Base-by-base conservation (phyloP, 768 basidiomycete genomes). In the Phallus indusiatus region DNA sequence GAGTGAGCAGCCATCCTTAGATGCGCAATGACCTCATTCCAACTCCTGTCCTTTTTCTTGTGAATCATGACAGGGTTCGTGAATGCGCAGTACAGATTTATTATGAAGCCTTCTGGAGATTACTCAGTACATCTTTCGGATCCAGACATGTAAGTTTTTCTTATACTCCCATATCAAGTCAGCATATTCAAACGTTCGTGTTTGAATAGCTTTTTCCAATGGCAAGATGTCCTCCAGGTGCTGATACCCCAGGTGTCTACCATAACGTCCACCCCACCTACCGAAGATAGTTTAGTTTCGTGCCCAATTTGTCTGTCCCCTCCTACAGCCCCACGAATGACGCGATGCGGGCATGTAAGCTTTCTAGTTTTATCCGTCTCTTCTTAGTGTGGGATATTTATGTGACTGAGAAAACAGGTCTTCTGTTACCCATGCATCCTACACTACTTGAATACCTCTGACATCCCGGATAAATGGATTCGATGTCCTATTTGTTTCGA, bases 401-500 rank as follows among this genome's bases (percentile, higher is more conserved):
- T 28, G 28, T 28, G 28, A 28, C 7, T 28, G 28, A 28, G 7
- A 28, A 33, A 48, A 16, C 64, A 95, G 93, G 85, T 96, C 47
- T 98, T 85, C 73, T 98, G 95, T 71, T 94, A 86, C 70, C 88
- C 93, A 17, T 97, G 94, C 73, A 90, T 95, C 59, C 75, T 97
- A 47, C 94, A 93, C 70, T 94, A 93, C 68, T 78, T 95, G 66
- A 85, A 82, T 67, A 82, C 84, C 20, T 89, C 91, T 22, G 85
- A 93, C 51, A 86, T 83, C 68, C 71, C 73, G 24, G 49, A 59
- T 14, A 93, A 94, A 71, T 94, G 90, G 83, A 87, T 86, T 33
- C 86, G 88, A 57, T 98, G 96, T 69, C 96, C 96, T 2, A 93
- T 99, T 53, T 99, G 96, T 71, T 90, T 88, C 67, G 96, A 98